These are phyloP conservation scores for Cutaneotrichosporon mucoides DNA, from an alignment of 1,284 basidiomycete genomes.

Conservation along the genomic window DNA sequence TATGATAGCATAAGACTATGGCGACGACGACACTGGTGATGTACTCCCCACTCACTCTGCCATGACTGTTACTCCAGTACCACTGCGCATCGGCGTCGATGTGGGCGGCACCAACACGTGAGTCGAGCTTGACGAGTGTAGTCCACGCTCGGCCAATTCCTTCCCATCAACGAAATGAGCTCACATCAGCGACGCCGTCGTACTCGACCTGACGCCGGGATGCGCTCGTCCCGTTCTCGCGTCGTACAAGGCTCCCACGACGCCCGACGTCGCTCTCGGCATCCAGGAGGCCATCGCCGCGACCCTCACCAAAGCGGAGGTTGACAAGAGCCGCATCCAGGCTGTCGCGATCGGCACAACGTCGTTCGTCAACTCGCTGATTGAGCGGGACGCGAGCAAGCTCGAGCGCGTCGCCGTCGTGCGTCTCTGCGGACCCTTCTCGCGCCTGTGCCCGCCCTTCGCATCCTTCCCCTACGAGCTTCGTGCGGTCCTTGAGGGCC, in stretches of 20 bases:
- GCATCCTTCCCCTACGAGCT: conserved; percentile 35
- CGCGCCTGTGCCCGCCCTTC: conserved; percentile 30
- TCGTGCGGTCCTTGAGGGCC: conserved; percentile 30
- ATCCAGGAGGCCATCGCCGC: conserved; percentile 43
- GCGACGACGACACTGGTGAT: too few species aligned
- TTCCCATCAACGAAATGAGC: neutral
- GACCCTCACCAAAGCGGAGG: conserved; percentile 6
- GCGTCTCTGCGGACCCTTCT: conserved; percentile 34
- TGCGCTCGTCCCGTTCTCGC: conserved; percentile 50
- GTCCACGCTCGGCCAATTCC: neutral
- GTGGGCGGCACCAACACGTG: conserved; percentile 51
- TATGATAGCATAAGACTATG: too few species aligned
- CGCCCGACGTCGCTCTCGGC: conserved; percentile 55
- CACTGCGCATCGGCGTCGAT: conserved; percentile 52
- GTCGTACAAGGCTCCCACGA: conserved; percentile 56
- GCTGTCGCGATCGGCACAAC: conserved; percentile 39
- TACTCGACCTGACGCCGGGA: conserved; percentile 52
- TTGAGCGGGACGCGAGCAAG: conserved; percentile 24
- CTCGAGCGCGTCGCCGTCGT: conserved; percentile 37
- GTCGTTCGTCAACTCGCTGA: conserved; percentile 39
- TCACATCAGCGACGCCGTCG: conserved; percentile 55
- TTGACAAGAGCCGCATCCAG: conserved; percentile 18
- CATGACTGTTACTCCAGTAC: conserved; percentile 1
- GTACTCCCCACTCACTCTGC: neutral
- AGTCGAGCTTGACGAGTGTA: neutral